Evolutionary conservation across 495 filamentous ascomycete species (phyloP).

Genomic region (Neurospora sp.): DNA sequence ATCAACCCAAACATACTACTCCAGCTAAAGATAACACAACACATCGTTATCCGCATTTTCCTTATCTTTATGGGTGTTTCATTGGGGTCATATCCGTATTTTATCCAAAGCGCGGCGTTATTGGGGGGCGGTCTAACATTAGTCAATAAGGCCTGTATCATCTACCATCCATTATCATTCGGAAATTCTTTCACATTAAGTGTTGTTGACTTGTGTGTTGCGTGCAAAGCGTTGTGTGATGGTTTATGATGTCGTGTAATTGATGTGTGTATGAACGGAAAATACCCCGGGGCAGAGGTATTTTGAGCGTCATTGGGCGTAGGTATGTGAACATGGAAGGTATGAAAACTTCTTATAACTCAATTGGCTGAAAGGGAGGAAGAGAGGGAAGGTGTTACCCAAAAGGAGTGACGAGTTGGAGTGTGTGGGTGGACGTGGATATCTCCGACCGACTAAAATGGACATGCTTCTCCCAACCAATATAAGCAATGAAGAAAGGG

Average conservation of each 20-base stretch:
- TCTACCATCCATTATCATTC: neutral
- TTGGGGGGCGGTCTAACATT: constrained; percentile 1
- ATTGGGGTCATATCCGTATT: neutral
- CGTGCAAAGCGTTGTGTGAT: neutral
- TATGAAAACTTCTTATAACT: too few species aligned
- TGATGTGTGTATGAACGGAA: neutral
- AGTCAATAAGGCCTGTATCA: constrained; percentile 10
- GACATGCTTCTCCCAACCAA: too few species aligned
- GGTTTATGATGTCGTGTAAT: neutral
- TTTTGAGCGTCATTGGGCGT: neutral
- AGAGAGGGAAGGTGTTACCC: too few species aligned
- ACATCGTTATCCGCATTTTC: neutral
- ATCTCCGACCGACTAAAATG: too few species aligned
- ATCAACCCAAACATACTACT: neutral
- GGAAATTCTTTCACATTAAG: neutral
- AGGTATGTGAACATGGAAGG: neutral
- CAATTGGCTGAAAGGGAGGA: too few species aligned
- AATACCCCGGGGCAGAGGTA: neutral
- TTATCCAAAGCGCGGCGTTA: constrained; percentile 17
- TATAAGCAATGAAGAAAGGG: too few species aligned
- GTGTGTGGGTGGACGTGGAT: too few species aligned
- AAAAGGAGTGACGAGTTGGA: too few species aligned
- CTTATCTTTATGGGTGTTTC: neutral
- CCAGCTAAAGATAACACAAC: neutral
- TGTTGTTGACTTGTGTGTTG: neutral